Evolutionary conservation across 2,329 filamentous ascomycete genomes (phyloP), one percentile per base, ranked within the genome.

Genomic region (Stagonosporopsis rhizophila): DNA sequence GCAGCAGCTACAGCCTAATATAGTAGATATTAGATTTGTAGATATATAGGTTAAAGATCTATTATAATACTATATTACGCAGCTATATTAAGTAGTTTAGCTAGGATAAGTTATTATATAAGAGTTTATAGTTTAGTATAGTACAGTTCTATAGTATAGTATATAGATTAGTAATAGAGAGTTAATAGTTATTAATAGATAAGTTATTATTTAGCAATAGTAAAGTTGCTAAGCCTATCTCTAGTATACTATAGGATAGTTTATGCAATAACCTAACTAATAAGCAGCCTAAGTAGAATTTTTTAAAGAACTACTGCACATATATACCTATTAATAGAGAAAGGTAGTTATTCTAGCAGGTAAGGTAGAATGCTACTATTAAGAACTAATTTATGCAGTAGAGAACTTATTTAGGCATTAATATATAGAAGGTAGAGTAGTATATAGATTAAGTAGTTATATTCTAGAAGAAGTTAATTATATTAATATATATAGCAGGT

Each of bases 1-100:
- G 27, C 4, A 46, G 56, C 1, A 61, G 44, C 45, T 30, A 52
- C 19, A 46, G 45, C 28, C 48, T 40, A 28, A 58, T 64, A n/a
- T 23, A 62, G 44, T 62, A 42, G 59, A 58, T 60, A 20, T 60
- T 61, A 42, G 50, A 59, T 50, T 57, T 59, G 20, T 39, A 40
- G 35, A 55, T 30, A 32, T 60, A 60, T 15, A 37, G 44, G 11
- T 53, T 59, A 35, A 61, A 56, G 35, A 56, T 61, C 37, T 19
- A 57, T 53, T 53, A 56, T 17, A 61, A 63, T 30, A 59, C 35
- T n/a, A 63, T 42, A 37, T 41, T 27, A 44, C 22, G n/a, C n/a
- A 44, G 52, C 28, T 30, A 60, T 17, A 38, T 58, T 5, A 32
- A 60, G 19, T 63, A 35, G 51, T 44, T 39, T 19, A 44, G 46